phyloP scores from a whole-genome alignment of 768 basidiomycete species.

The Mycena latifolia region DNA sequence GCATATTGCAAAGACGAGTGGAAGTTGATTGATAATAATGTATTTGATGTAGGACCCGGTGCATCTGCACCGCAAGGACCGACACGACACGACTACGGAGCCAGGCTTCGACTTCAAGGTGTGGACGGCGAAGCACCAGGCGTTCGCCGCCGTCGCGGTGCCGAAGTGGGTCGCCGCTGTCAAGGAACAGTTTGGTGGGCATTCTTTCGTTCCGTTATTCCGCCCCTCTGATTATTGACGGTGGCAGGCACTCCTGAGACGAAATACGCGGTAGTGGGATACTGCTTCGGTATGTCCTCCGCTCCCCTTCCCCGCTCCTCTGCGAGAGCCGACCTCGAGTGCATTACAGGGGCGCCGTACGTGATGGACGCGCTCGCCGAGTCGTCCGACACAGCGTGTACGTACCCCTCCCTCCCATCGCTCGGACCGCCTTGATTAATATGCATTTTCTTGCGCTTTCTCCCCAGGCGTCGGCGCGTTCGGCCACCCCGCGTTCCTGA shows the following conservation, averaged over 20 bases:
- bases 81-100: constrained; percentile 27
- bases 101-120: constrained; percentile 42
- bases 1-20: neutral
- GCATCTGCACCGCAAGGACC: constrained; percentile 42
- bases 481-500: constrained; percentile 54
- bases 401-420: no score
- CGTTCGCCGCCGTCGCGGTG: constrained; percentile 41
- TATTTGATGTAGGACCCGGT: constrained; percentile 52
- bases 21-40: no score
- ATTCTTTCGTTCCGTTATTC: no score
- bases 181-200: constrained; percentile 52
- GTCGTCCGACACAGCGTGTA: constrained; percentile 42
- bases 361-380: constrained; percentile 46
- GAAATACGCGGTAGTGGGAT: constrained; percentile 45
- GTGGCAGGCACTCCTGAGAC: constrained; percentile 31
- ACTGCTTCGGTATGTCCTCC: constrained; percentile 55
- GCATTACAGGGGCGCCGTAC: constrained; percentile 48
- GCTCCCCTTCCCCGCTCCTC: no score
- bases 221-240: neutral
- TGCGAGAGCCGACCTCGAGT: no score
- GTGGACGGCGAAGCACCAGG: constrained; percentile 50
- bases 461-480: constrained; percentile 45
- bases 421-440: no score
- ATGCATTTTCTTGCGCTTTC: no score
- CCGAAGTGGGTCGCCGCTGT: constrained; percentile 58